Percentiles rank a stretch among this genome's conserved stretches.
Conservation (phyloP, 129 eudicot genomes). For the Deinandra increscens region DNA sequence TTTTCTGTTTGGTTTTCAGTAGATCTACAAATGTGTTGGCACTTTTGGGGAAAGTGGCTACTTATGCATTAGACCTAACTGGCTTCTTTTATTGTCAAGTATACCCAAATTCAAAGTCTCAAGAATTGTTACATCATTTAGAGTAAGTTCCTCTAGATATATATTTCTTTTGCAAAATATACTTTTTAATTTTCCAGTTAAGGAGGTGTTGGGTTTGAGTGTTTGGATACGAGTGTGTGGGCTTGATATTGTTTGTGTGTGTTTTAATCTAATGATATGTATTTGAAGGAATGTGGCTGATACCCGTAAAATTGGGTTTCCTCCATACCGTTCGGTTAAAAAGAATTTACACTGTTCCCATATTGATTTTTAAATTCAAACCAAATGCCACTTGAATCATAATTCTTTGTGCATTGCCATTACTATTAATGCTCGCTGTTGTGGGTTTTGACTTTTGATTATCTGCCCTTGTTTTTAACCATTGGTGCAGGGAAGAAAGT, state of each 20-base stretch:
- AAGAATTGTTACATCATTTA: constrained; percentile 23
- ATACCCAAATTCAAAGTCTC: constrained; percentile 40
- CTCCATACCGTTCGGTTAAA: background rate
- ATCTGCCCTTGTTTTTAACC: constrained; percentile 6
- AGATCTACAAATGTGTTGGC: constrained; percentile 66
- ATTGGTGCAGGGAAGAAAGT: constrained; percentile 44
- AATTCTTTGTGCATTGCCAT: constrained; percentile 1
- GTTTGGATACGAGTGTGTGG: background rate
- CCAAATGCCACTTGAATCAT: constrained; percentile 10
- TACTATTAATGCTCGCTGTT: constrained; percentile 7
- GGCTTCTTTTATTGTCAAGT: constrained; percentile 74
- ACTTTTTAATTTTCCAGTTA: background rate
- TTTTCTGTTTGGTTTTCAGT: constrained; percentile 36
- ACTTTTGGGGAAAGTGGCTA: constrained; percentile 71
- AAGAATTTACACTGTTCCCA: background rate
- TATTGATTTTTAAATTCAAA: background rate
- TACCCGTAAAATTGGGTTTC: background rate
- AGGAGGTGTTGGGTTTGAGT: background rate
- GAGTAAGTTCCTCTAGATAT: constrained; percentile 33
- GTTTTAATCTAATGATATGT: background rate
- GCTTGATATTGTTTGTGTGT: background rate
- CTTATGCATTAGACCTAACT: constrained; percentile 72
- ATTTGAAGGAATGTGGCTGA: background rate
- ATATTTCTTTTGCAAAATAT: background rate
- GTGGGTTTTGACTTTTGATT: constrained; percentile 14